Percentiles rank a stretch among this genome's conserved stretches.
Conservation (phyloP, 768 basidiomycete species). For the Cyclocybe aegerita region DNA sequence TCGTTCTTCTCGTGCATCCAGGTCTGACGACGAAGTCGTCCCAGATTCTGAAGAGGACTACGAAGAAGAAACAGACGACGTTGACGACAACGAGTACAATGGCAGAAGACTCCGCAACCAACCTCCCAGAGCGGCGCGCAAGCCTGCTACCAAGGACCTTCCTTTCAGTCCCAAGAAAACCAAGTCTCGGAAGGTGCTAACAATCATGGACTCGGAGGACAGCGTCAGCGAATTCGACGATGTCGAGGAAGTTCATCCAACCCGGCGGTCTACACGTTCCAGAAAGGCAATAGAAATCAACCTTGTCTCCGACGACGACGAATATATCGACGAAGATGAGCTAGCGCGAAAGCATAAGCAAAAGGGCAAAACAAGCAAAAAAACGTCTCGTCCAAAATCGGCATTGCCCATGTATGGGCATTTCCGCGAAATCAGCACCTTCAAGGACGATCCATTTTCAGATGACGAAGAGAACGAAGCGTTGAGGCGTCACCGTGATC, state of each 20-base stretch:
- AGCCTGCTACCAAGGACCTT: conserved; percentile 27
- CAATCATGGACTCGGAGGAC: conserved; percentile 36
- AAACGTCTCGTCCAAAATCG: conserved; percentile 15
- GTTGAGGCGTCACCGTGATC: conserved; percentile 57
- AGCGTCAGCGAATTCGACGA: conserved; percentile 21
- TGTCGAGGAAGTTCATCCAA: conserved; percentile 22
- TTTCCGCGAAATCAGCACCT: conserved; percentile 39
- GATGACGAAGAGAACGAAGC: conserved; percentile 53
- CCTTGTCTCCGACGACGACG: conserved; percentile 27
- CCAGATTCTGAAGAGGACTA: conserved; percentile 25
- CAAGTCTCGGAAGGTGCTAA: conserved; percentile 34
- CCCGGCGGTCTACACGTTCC: conserved; percentile 46
- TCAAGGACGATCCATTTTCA: conserved; percentile 47
- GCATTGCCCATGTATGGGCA: conserved; percentile 39
- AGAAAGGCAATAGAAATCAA: conserved; percentile 37
- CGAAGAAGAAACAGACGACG: conserved; percentile 19
- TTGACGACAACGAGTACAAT: conserved; percentile 15
- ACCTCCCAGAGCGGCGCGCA: conserved; percentile 12
- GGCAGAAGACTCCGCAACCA: conserved; percentile 9
- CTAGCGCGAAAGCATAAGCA: conserved; percentile 1
- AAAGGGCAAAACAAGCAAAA: conserved; percentile 19
- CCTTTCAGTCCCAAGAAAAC: conserved; percentile 73
- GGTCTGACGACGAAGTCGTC: conserved; percentile 16
- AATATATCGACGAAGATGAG: conserved; percentile 13
- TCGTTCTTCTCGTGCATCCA: conserved; percentile 2